phyloP scores from a whole-genome alignment of 129 eudicot genomes.

The Arctium lappa region DNA sequence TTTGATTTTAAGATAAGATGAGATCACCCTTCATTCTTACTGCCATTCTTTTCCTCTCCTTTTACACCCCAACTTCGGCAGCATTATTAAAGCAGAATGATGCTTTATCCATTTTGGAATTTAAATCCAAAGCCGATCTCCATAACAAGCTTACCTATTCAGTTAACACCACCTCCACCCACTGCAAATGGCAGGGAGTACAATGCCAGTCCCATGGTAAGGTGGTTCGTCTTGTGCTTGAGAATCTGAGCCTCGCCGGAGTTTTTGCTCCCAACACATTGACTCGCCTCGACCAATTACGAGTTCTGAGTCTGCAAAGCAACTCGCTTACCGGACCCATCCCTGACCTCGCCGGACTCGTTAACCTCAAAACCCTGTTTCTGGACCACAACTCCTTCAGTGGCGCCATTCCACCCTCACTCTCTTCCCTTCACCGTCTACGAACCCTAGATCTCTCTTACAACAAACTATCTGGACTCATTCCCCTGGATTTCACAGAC shows the following conservation, averaged over 20 bases:
- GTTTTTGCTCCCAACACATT: constrained; percentile 50
- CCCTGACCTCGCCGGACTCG: constrained; percentile 62
- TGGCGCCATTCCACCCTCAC: constrained; percentile 57
- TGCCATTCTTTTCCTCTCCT: constrained; percentile 4
- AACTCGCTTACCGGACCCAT: constrained; percentile 82
- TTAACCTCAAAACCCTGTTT: constrained; percentile 66
- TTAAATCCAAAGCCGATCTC: constrained; percentile 76
- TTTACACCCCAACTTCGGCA: not conserved
- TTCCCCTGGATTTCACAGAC: constrained; percentile 35
- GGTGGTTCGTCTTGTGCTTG: constrained; percentile 48
- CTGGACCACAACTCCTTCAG: constrained; percentile 60
- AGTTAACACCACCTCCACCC: constrained; percentile 16
- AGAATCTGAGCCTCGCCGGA: constrained; percentile 48
- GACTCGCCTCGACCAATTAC: constrained; percentile 58
- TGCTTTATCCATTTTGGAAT: constrained; percentile 48
- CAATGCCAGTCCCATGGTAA: constrained; percentile 42
- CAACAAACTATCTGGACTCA: constrained; percentile 55
- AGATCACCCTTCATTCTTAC: not conserved
- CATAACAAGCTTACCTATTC: constrained; percentile 44
- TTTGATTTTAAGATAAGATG: constrained; percentile 1
- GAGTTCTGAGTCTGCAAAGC: constrained; percentile 73
- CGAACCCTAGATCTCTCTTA: constrained; percentile 66
- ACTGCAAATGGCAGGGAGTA: constrained; percentile 79
- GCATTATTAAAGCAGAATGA: constrained; percentile 23
- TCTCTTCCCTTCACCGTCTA: constrained; percentile 64